phyloP scores from a whole-genome alignment of 768 basidiomycete genomes.

The Crassisporium funariophilum region DNA sequence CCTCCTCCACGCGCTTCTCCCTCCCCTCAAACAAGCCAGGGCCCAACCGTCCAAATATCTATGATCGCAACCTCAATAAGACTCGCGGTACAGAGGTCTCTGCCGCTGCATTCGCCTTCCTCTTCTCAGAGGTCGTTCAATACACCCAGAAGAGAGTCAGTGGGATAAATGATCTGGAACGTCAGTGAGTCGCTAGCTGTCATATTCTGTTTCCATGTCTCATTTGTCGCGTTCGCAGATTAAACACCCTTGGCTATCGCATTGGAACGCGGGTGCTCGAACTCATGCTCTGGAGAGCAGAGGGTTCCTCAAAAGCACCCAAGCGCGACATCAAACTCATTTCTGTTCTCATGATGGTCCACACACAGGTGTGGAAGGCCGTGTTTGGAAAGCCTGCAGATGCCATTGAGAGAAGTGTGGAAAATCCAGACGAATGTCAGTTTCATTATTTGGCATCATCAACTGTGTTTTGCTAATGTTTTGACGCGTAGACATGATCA shows the following conservation, averaged over 20 bases:
- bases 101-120: constrained; percentile 80
- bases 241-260: constrained; percentile 92
- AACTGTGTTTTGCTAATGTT: constrained; percentile 9
- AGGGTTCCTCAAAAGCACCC: constrained; percentile 81
- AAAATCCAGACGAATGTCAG: constrained; percentile 94
- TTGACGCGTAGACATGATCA: constrained; percentile 81
- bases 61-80: constrained; percentile 90
- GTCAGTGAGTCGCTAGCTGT: constrained; percentile 57
- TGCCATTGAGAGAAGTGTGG: constrained; percentile 93
- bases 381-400: constrained; percentile 94
- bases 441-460: constrained; percentile 9
- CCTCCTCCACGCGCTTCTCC: constrained; percentile 71
- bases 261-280: constrained; percentile 87
- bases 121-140: constrained; percentile 92
- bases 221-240: constrained; percentile 46
- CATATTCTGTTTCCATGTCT: constrained; percentile 1
- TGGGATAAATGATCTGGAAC: constrained; percentile 94
- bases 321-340: constrained; percentile 91
- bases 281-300: constrained; percentile 79
- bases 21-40: constrained; percentile 50
- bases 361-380: constrained; percentile 93
- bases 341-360: constrained; percentile 90
- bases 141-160: constrained; percentile 95
- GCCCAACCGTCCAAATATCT: constrained; percentile 68
- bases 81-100: constrained; percentile 84